Conservation (phyloP, 345 rosid genomes). For the Crucihimalaya himalaica region DNA sequence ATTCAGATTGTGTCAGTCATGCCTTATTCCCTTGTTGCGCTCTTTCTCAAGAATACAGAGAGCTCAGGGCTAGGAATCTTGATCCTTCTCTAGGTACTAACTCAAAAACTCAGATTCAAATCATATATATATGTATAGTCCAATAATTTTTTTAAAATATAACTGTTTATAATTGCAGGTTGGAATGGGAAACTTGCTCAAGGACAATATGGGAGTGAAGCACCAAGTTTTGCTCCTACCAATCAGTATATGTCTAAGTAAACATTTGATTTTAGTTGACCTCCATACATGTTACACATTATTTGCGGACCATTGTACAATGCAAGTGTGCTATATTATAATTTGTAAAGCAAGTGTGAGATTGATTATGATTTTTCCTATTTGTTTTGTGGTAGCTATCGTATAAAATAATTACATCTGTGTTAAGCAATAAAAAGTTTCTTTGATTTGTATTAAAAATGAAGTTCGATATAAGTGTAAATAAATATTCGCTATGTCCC, state of each 20-base stretch:
- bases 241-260: slow-evolving; percentile 45
- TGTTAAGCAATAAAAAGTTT: background rate
- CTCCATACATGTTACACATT: slow-evolving; percentile 8
- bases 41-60: slow-evolving; percentile 56
- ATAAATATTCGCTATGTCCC: too few relatives aligned
- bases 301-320: slow-evolving; percentile 4
- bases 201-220: slow-evolving; percentile 25
- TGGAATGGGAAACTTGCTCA: slow-evolving; percentile 49
- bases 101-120: background rate
- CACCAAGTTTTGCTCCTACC: slow-evolving; percentile 40
- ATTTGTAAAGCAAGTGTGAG: background rate
- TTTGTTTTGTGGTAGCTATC: background rate
- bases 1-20: slow-evolving; percentile 45
- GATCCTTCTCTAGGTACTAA: slow-evolving; percentile 54
- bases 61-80: slow-evolving; percentile 47
- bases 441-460: background rate
- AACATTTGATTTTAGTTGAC: background rate
- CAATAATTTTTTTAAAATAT: background rate
- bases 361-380: background rate
- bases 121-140: slow-evolving; percentile 1
- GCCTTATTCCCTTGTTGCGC: slow-evolving; percentile 48
- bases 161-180: slow-evolving; percentile 37
- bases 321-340: slow-evolving; percentile 17
- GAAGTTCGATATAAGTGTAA: background rate
- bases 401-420: background rate